A percentile compares a stretch with the other conserved stretches of the same genome.
These are phyloP conservation scores for Mycotypha africana DNA, from an alignment of 371 early-diverging fungal species.

Conservation along the genomic window DNA sequence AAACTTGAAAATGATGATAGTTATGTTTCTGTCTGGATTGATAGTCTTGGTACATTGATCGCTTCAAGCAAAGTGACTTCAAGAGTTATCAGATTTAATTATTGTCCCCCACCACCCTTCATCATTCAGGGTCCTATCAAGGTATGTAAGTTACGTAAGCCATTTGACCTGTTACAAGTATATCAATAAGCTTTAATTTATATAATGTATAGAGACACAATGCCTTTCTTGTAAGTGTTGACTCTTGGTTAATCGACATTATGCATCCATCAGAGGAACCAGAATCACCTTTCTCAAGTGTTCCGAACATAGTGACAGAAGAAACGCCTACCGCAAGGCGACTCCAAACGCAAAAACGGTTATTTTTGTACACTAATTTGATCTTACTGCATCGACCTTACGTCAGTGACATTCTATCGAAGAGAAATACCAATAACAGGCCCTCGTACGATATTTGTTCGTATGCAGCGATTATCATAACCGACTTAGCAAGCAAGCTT, in stretches of 20 bases:
- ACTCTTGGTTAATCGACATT: slow-evolving; percentile 20
- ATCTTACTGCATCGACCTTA: slow-evolving; percentile 41
- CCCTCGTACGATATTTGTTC: slow-evolving; percentile 36
- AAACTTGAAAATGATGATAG: slow-evolving; percentile 14
- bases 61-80: slow-evolving; percentile 30
- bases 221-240: slow-evolving; percentile 20
- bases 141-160: slow-evolving; percentile 16
- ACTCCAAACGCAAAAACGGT: slow-evolving; percentile 10
- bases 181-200: too few relatives aligned
- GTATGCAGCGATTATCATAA: slow-evolving; percentile 33
- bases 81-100: slow-evolving; percentile 35
- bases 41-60: slow-evolving; percentile 20
- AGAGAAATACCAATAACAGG: slow-evolving; percentile 8
- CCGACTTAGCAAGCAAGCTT: slow-evolving; percentile 19
- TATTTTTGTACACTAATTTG: slow-evolving; percentile 21
- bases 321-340: slow-evolving; percentile 2
- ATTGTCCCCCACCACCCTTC: slow-evolving; percentile 29
- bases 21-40: slow-evolving; percentile 11
- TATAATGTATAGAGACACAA: slow-evolving; percentile 13
- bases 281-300: slow-evolving; percentile 1
- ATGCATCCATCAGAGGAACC: slow-evolving; percentile 11
- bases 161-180: too few relatives aligned
- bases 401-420: slow-evolving; percentile 17
- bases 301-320: neutral
- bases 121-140: slow-evolving; percentile 24